Evolutionary conservation across 2,329 filamentous ascomycete genomes (phyloP).

Genomic region (Alternaria incomplexa): DNA sequence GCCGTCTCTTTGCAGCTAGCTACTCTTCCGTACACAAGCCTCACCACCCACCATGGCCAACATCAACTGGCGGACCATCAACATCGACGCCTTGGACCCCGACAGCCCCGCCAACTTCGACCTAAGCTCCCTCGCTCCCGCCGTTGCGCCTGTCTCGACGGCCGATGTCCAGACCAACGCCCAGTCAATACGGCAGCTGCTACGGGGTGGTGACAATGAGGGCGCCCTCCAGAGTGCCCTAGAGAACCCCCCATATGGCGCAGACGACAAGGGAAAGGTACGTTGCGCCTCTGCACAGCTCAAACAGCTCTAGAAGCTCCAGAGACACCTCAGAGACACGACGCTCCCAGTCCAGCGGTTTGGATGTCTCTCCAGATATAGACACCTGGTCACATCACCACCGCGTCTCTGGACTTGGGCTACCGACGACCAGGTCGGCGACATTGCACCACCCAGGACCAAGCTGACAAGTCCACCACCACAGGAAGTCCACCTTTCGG

Average conservation of each 20-base stretch:
- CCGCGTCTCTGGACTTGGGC: conserved; percentile 30
- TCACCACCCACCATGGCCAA: conserved; percentile 48
- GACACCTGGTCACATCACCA: conserved; percentile 21
- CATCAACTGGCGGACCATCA: conserved; percentile 82
- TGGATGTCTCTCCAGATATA: conserved; percentile 33
- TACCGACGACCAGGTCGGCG: conserved; percentile 30
- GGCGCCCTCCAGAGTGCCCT: conserved; percentile 83
- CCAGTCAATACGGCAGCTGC: conserved; percentile 83
- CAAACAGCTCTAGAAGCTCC: conserved; percentile 1
- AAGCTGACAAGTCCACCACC: conserved; percentile 36
- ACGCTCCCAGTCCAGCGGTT: conserved; percentile 6
- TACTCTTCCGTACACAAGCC: neutral
- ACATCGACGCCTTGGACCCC: conserved; percentile 89
- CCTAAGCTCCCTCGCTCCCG: conserved; percentile 79
- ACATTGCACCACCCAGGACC: conserved; percentile 24
- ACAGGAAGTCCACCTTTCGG: conserved; percentile 84
- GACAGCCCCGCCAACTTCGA: conserved; percentile 94
- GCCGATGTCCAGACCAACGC: conserved; percentile 79
- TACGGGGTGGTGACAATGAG: conserved; percentile 85
- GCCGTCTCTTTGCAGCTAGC: conserved; percentile 4
- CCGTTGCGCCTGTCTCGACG: conserved; percentile 75
- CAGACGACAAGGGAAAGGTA: conserved; percentile 61
- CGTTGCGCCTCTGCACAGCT: conserved; percentile 21
- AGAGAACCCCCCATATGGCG: conserved; percentile 79
- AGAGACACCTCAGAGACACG: neutral